Conservation (phyloP, 306 rosid species). For the Notholithocarpus densiflorus region DNA sequence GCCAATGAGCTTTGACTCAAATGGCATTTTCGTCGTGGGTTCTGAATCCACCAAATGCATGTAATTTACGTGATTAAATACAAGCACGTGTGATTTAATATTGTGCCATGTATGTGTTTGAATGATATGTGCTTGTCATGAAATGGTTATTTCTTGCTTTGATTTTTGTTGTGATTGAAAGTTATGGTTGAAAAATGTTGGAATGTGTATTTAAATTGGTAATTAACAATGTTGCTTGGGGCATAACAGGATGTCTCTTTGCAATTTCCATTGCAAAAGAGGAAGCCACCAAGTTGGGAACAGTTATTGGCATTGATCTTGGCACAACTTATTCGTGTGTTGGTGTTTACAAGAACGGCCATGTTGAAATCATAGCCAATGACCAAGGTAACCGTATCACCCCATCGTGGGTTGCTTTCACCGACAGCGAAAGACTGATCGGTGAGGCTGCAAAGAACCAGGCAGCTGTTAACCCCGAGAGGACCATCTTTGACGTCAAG, state of each 20-base stretch:
- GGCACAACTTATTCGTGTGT: constrained; percentile 99
- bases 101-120: no score
- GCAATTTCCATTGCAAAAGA: constrained; percentile 85
- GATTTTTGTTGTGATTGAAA: no score
- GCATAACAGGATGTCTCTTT: constrained; percentile 58
- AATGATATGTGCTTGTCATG: no score
- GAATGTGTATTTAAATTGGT: not conserved
- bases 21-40: no score
- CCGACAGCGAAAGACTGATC: constrained; percentile 81
- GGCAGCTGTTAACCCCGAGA: constrained; percentile 92
- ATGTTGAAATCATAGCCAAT: constrained; percentile 97
- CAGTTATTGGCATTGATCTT: constrained; percentile 94
- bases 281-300: constrained; percentile 85
- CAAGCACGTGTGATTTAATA: no score
- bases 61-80: no score
- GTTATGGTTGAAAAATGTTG: not conserved
- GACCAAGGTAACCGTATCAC: constrained; percentile 99
- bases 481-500: constrained; percentile 97
- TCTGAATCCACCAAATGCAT: no score
- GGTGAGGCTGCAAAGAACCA: constrained; percentile 99
- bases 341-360: constrained; percentile 94
- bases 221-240: constrained; percentile 23
- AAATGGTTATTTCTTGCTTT: no score
- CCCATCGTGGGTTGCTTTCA: constrained; percentile 96
- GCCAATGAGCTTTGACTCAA: no score